Evolutionary conservation across 768 basidiomycete species (phyloP), one percentile per base, ranked within the genome.

Genomic region (Boletus tylopilopsis): DNA sequence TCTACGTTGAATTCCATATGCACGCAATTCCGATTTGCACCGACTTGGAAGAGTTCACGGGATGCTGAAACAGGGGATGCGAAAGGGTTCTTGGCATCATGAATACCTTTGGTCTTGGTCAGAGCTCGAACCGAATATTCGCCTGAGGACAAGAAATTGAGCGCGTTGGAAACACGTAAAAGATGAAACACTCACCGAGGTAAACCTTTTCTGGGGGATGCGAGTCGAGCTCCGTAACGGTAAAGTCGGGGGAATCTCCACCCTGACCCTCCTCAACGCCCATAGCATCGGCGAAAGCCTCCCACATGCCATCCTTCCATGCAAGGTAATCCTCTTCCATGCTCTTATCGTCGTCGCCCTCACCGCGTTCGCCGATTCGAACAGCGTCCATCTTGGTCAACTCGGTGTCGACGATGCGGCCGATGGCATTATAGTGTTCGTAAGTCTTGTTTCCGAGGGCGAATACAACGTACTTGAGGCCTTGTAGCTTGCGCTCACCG

Each of bases 311-410:
- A 63, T 99, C 95, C 69, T 98, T 99, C 95, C 95, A 99, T 61
- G 91, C 94, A 12, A 99, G 81, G 67, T 98, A 99, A 69, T 99
- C 95, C 73, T 99, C 95, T 68, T 99, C 95, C 94, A 99, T 97
- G 64, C 89, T 93, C 76, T 96, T 96, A 71, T 99, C 96, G 64
- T 99, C 95, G 63, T 99, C 96, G 55, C 95, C 95, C 69, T 98
- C 94, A 10, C 95, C 95, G 33, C 87, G 77, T 65, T 87, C 85
- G 36, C 94, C 94, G 30, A 98, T 88, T 45, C 92, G 83, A 46
- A 74, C 67, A 19, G 82, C 96, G 24, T 94, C 95, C 76, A 93
- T 84, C 63, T 84, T 81, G 5, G 79, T 68, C 50, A 99, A 71
- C 24, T 80, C 69, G 3, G 76, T 62, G 60, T 99, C 95, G 47